These are phyloP conservation scores for Saprolegnia diclina DNA, from an alignment of 352 stramenopile genomes.

Conservation along the genomic window DNA sequence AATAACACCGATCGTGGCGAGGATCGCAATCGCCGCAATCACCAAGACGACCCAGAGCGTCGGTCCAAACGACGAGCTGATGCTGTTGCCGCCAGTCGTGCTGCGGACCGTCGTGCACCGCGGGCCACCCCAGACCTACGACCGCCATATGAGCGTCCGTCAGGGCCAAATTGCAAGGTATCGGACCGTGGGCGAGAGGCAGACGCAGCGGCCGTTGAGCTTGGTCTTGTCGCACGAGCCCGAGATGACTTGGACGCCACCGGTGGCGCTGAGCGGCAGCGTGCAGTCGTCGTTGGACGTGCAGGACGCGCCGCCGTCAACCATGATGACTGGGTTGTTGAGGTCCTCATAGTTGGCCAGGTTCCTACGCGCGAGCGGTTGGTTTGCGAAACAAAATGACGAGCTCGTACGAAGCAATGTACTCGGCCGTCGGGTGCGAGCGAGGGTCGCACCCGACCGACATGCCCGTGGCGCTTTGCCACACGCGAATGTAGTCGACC, in stretches of 20 bases:
- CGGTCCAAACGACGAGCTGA: conserved; percentile 13
- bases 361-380: conserved; percentile 59
- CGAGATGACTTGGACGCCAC: conserved; percentile 47
- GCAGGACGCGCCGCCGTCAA: conserved; percentile 51
- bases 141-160: not conserved
- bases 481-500: conserved; percentile 75
- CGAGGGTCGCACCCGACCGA: conserved; percentile 49
- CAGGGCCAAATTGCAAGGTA: not conserved
- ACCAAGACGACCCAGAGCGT: conserved; percentile 14
- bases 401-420: not conserved
- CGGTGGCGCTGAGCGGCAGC: conserved; percentile 37
- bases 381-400: conserved; percentile 23
- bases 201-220: conserved; percentile 37
- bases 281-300: conserved; percentile 50
- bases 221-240: conserved; percentile 40
- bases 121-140: conserved; percentile 33
- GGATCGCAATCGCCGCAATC: conserved; percentile 10
- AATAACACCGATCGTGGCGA: conserved; percentile 7
- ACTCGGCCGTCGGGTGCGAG: conserved; percentile 39
- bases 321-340: conserved; percentile 47
- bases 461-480: conserved; percentile 55
- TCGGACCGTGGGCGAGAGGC: conserved; percentile 28
- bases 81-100: not conserved
- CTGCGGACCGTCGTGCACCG: conserved; percentile 30
- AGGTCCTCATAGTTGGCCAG: conserved; percentile 65